Evolutionary conservation across 2,329 filamentous ascomycete species (phyloP).

Genomic region (Beauveria sp.): DNA sequence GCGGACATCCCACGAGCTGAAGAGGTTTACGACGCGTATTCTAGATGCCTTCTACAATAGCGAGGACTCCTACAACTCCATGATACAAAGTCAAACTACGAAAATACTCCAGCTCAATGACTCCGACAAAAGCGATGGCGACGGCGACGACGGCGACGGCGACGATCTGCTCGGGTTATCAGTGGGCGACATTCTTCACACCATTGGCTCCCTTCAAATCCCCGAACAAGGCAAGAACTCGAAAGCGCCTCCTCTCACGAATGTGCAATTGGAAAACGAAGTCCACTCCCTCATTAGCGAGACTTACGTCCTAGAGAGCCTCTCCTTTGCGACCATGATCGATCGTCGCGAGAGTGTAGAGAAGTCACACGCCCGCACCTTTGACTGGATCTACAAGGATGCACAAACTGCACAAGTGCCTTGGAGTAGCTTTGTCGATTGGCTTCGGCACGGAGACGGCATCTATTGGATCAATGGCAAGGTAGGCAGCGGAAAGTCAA

Average conservation of each 20-base stretch:
- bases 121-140: background rate
- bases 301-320: background rate
- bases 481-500: slow-evolving; percentile 32
- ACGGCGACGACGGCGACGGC: background rate
- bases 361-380: slow-evolving; percentile 2
- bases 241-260: background rate
- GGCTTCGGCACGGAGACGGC: slow-evolving; percentile 18
- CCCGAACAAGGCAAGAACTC: background rate
- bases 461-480: slow-evolving; percentile 30
- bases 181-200: background rate
- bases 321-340: background rate
- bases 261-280: background rate
- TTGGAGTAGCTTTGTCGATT: slow-evolving; percentile 12
- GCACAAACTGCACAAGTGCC: background rate
- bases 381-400: slow-evolving; percentile 7
- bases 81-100: background rate
- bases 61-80: background rate
- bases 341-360: slow-evolving; percentile 6
- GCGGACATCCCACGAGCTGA: background rate
- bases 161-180: background rate
- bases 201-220: background rate
- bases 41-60: background rate
- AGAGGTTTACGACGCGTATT: background rate
- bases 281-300: background rate
- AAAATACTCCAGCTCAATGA: background rate